Base-by-base conservation (phyloP, 2,329 filamentous ascomycete species). In the Claviceps africana region DNA sequence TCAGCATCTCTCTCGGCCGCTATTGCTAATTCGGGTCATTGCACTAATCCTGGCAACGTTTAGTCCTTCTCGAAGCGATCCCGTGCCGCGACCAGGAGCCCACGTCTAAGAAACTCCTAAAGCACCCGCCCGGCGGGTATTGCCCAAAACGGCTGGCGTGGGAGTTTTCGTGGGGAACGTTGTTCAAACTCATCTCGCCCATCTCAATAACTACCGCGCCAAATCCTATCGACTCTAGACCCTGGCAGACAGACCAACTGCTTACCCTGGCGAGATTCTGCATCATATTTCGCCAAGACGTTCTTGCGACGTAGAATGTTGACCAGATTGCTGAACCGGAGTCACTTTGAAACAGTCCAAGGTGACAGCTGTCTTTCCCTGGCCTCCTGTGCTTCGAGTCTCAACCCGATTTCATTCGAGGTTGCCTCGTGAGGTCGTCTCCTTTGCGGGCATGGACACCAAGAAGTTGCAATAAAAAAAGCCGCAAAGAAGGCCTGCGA, bases 21-120 rank as follows among this genome's bases (percentile, higher is more conserved):
- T 7, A 11, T 42, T 54, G 33, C 50, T 47, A 21, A 28, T 52
- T 48, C 28, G 30, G 44, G 50, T 43, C 7, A 52, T 50, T 25
- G 2, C 10, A 9, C 15, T 35, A 19, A 11, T 30, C 21, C 33
- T 48, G 48, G 51, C 31, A 40, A 42, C 40, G 30, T 49, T 15
- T 1, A n/a, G 35, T 37, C 35, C 5, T n/a, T 37, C 35, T 37
- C 35, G 35, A 39, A 31, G 28, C n/a, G 39, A 4, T 42, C 25
- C 39, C 37, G 22, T 25, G 39, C 15, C 37, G 17, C 22, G 22
- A 13, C 21, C 33, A 39, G 35, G 17, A 35, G 35, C 31, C 35
- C 17, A 28, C 35, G 35, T 30, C 47, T 2, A 21, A 40, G 35
- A 10, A 19, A 31, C 25, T 44, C 25, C 25, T 3, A 25, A 8